These are phyloP conservation scores for Diplotaxis tenuifolia DNA, from an alignment of 345 rosid genomes.

Conservation along the genomic window DNA sequence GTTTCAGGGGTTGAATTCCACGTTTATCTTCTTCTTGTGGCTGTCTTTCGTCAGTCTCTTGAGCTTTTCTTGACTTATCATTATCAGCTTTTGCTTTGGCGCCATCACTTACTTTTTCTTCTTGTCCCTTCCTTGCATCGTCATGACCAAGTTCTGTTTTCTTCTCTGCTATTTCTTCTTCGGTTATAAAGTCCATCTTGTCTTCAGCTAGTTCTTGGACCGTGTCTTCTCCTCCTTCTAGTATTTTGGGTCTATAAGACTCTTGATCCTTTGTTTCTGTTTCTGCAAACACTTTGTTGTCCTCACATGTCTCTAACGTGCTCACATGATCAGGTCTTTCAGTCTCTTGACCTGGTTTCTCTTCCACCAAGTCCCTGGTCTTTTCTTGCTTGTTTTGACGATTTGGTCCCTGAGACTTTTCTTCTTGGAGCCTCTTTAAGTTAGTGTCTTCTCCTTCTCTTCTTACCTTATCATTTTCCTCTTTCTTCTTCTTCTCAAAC, in stretches of 20 bases:
- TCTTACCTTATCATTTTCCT: neutral
- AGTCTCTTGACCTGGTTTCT: slow-evolving; percentile 15
- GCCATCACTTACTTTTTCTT: slow-evolving; percentile 7
- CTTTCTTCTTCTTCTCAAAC: slow-evolving; percentile 12
- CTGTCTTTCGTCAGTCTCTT: neutral
- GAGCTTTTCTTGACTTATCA: neutral
- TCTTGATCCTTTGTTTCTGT: slow-evolving; percentile 7
- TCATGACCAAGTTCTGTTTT: neutral
- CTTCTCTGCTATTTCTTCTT: neutral
- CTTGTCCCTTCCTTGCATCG: neutral
- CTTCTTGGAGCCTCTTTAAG: slow-evolving; percentile 23
- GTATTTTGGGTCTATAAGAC: slow-evolving; percentile 7
- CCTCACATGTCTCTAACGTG: neutral
- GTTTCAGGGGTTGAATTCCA: neutral
- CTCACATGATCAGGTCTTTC: neutral
- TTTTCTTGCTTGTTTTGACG: neutral
- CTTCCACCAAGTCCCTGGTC: slow-evolving; percentile 1
- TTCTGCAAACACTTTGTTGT: neutral
- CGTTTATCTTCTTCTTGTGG: neutral
- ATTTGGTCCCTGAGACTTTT: neutral
- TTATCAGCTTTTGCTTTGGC: neutral
- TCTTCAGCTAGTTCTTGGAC: slow-evolving; percentile 4
- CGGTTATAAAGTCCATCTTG: neutral
- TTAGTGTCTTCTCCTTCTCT: neutral
- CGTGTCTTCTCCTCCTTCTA: neutral